Percentiles rank a stretch among this genome's conserved stretches.
Conservation (phyloP, 2,329 filamentous ascomycete genomes). For the Colletotrichum shisoi region DNA sequence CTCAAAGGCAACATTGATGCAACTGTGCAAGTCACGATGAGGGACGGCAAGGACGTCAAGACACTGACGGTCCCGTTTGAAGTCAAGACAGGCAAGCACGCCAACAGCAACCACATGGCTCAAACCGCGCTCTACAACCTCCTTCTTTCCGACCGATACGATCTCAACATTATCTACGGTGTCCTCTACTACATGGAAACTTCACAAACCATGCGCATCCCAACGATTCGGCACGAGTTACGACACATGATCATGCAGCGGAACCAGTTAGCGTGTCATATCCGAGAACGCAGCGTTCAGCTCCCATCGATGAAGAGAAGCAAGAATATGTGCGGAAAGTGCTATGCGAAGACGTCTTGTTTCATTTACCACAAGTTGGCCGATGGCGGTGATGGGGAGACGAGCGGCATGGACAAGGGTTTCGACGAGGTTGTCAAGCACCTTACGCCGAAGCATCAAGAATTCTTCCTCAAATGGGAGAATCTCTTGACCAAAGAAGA, state of each 20-base stretch:
- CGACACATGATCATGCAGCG: conserved; percentile 97
- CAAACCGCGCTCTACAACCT: conserved; percentile 96
- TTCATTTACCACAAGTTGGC: conserved; percentile 93
- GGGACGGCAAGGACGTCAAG: conserved; percentile 70
- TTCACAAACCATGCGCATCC: conserved; percentile 84
- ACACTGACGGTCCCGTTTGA: conserved; percentile 91
- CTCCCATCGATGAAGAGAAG: conserved; percentile 87
- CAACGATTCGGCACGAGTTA: conserved; percentile 84
- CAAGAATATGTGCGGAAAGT: conserved; percentile 81
- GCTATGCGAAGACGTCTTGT: conserved; percentile 89
- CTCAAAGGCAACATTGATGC: conserved; percentile 98
- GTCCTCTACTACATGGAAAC: conserved; percentile 95
- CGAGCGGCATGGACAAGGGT: conserved; percentile 79
- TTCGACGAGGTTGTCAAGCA: conserved; percentile 84
- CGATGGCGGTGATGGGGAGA: conserved; percentile 82
- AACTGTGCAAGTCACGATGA: conserved; percentile 86
- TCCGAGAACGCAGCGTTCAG: conserved; percentile 79
- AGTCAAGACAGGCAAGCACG: conserved; percentile 90
- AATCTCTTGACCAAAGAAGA: conserved; percentile 92
- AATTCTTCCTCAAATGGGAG: conserved; percentile 96
- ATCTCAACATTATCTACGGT: conserved; percentile 88
- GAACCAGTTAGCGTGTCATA: conserved; percentile 85
- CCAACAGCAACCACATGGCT: conserved; percentile 82
- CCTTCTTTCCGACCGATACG: conserved; percentile 90
- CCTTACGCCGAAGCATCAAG: conserved; percentile 75